Base-by-base conservation (phyloP, 768 basidiomycete species). In the Psilocybe tampanensis region DNA sequence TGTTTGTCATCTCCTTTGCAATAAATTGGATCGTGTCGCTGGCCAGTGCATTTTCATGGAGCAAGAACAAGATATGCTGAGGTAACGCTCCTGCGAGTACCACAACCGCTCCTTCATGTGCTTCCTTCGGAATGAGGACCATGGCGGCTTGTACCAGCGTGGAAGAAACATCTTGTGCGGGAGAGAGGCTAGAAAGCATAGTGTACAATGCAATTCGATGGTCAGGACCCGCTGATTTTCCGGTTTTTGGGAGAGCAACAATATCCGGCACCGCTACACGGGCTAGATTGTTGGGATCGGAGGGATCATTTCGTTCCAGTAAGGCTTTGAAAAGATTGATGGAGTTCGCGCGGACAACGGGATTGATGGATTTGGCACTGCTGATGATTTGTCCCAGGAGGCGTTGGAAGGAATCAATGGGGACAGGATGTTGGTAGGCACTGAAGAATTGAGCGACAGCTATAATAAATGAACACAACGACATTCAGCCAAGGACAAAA, bases 191-290 rank as follows among this genome's bases (percentile, higher is more conserved):
- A 2, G 79, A 72, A 1, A 94, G 78, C 86, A 98, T 93, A 1
- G 84, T 80, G 72, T 93, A 95, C 8, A 98, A 76, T 0, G 89
- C 78, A 4, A 86, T 70, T 17, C 95, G 86, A 68, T 98, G 94
- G 54, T 96, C 96, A 2, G 90, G 82, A 1, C 94, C 93, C 0
- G 87, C 75, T 0, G 94, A 92, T 76, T 97, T 99, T 19, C 93
- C 90, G 0, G 86, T 71, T 63, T 89, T 87, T 1, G 94, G 90
- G 0, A 94, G 78, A n/a, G 76, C 74, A 9, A 94, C 74, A 4
- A 94, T 70, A 60, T 96, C 93, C 8, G 76, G 76, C 2, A 86
- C 79, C 11, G 85, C 79, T 1, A 76, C 59, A 6, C 77, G 74
- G 9, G 77, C 64, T 21, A 80, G 75, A 4, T 74, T 73, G 12